Percentiles rank a stretch among this genome's conserved stretches.
phyloP scores from a whole-genome alignment of 78 protist species.

The Parvularia atlantis region DNA sequence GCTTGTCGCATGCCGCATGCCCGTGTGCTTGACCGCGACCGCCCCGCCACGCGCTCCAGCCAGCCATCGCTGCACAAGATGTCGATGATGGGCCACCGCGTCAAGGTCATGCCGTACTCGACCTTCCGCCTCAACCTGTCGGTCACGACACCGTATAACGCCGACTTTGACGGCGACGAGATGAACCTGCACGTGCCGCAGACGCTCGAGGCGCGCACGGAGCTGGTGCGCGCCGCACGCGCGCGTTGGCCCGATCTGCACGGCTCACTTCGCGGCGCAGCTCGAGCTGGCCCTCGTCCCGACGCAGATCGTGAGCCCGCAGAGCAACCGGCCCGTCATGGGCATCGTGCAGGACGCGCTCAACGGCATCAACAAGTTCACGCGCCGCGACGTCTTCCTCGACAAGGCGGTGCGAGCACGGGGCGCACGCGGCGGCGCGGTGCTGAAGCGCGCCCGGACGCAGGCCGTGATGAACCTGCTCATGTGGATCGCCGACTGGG shows the following conservation, averaged over 20 bases:
- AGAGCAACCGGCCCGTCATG: slow-evolving; percentile 94
- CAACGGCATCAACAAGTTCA: slow-evolving; percentile 71
- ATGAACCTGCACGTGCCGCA: slow-evolving; percentile 99
- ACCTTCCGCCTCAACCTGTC: slow-evolving; percentile 97
- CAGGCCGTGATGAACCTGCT: slow-evolving; percentile 80
- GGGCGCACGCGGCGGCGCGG: neutral
- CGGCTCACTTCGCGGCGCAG: too few species aligned
- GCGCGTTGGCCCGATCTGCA: too few species aligned
- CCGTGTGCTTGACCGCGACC: too few species aligned
- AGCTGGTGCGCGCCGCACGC: too few species aligned
- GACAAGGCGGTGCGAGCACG: slow-evolving; percentile 41
- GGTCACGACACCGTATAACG: slow-evolving; percentile 98
- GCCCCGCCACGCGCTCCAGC: too few species aligned
- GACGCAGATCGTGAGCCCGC: slow-evolving; percentile 94
- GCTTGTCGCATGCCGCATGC: too few species aligned
- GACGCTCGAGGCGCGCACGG: slow-evolving; percentile 82
- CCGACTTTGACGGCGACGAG: slow-evolving; percentile 99
- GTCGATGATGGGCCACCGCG: slow-evolving; percentile 99
- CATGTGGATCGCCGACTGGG: slow-evolving; percentile 84
- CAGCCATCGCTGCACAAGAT: slow-evolving; percentile 99
- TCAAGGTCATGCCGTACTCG: slow-evolving; percentile 89
- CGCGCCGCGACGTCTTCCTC: slow-evolving; percentile 84
- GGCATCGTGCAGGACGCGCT: slow-evolving; percentile 98
- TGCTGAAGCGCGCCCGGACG: neutral
- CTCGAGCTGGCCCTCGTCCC: slow-evolving; percentile 94